Evolutionary conservation across 495 filamentous ascomycete genomes (phyloP).

Genomic region (Glarea lozoyensis): DNA sequence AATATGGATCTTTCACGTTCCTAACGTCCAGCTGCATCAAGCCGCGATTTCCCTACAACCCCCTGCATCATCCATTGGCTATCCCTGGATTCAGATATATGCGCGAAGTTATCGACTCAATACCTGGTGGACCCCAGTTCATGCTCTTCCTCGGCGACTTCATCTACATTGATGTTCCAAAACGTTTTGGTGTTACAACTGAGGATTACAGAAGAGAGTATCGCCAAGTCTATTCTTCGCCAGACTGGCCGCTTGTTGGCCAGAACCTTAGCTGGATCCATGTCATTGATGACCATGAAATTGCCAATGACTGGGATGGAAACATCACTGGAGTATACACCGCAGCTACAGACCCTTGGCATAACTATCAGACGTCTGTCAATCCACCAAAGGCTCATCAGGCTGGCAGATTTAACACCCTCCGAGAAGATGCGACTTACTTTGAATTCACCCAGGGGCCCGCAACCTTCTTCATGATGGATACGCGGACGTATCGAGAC

Average conservation of each 20-base stretch:
- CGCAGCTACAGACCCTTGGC: conserved; percentile 62
- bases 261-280: conserved; percentile 88
- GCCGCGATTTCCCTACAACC: conserved; percentile 78
- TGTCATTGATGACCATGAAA: conserved; percentile 92
- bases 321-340: conserved; percentile 56
- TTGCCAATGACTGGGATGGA: conserved; percentile 79
- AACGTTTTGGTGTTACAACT: conserved; percentile 58
- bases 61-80: conserved; percentile 68
- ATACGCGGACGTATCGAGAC: conserved; percentile 76
- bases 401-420: conserved; percentile 24
- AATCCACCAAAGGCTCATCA: conserved; percentile 63
- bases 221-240: conserved; percentile 85
- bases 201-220: conserved; percentile 85
- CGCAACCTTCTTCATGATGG: conserved; percentile 88
- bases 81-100: conserved; percentile 71
- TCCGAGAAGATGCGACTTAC: conserved; percentile 55
- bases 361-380: conserved; percentile 71
- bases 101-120: conserved; percentile 49
- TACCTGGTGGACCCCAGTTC: conserved; percentile 57
- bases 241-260: conserved; percentile 66
- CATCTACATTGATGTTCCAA: conserved; percentile 91
- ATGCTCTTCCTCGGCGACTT: conserved; percentile 99
- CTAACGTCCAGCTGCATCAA: conserved; percentile 88
- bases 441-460: conserved; percentile 83
- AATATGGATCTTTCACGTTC: conserved; percentile 68